These are phyloP conservation scores for Globisporangium mamillatum DNA, from an alignment of 352 stramenopile species.

Conservation along the genomic window DNA sequence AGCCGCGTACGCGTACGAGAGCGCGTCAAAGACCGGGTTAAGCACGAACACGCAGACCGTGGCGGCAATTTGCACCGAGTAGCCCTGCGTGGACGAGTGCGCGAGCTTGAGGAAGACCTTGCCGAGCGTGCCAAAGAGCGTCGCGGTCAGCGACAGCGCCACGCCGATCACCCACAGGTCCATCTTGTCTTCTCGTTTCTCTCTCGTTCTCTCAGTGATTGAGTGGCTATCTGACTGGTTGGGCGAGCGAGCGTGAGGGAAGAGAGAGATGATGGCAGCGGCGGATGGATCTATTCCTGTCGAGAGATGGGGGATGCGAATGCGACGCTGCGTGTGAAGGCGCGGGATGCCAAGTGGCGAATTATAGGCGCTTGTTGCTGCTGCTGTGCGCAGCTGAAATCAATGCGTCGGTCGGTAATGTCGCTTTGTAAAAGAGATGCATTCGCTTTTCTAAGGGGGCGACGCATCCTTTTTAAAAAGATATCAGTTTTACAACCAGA, in stretches of 20 bases:
- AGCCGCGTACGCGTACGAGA: slow-evolving; percentile 83
- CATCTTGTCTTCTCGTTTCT: neutral
- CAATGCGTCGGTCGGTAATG: neutral
- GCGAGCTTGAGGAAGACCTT: slow-evolving; percentile 87
- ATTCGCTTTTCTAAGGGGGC: neutral
- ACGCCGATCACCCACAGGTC: slow-evolving; percentile 73
- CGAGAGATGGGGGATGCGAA: neutral
- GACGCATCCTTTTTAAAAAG: neutral
- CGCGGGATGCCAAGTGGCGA: neutral
- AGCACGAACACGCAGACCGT: slow-evolving; percentile 81
- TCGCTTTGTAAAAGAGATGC: slow-evolving; percentile 9
- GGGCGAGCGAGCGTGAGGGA: neutral
- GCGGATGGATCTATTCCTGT: slow-evolving; percentile 4
- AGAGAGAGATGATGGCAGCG: neutral
- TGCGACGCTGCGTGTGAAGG: slow-evolving; percentile 1
- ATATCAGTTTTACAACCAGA: neutral
- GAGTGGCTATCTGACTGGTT: neutral
- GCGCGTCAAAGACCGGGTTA: slow-evolving; percentile 84
- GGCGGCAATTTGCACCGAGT: slow-evolving; percentile 60
- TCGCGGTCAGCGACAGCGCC: slow-evolving; percentile 74
- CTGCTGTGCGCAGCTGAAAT: neutral
- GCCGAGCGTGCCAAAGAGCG: slow-evolving; percentile 81
- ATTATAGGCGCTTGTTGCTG: neutral
- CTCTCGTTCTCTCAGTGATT: slow-evolving; percentile 1
- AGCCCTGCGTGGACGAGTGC: slow-evolving; percentile 58